Conservation (phyloP, 306 rosid genomes). For the Mimosa bimucronata region DNA sequence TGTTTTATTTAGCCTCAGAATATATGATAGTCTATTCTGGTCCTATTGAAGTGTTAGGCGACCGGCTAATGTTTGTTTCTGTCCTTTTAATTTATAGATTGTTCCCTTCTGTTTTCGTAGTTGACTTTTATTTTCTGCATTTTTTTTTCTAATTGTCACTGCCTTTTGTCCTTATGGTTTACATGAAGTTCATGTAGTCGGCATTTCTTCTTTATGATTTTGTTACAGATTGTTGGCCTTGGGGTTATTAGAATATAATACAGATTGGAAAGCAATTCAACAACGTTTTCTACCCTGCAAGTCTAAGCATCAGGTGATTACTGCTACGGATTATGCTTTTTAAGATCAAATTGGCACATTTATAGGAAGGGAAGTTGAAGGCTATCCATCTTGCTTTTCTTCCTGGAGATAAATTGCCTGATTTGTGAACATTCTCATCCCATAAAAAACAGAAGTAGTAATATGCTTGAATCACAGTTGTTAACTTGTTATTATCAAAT, state of each 20-base stretch:
- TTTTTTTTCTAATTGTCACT: not conserved
- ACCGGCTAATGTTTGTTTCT: not conserved
- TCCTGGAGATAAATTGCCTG: slow-evolving; percentile 11
- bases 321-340: slow-evolving; percentile 21
- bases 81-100: not conserved
- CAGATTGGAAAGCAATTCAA: slow-evolving; percentile 95
- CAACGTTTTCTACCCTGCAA: slow-evolving; percentile 95
- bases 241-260: slow-evolving; percentile 89
- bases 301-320: slow-evolving; percentile 80
- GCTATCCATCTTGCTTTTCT: slow-evolving; percentile 24
- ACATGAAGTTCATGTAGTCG: slow-evolving; percentile 23
- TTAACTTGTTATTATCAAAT: not conserved
- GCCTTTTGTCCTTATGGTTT: slow-evolving; percentile 20
- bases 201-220: slow-evolving; percentile 32
- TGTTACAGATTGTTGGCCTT: slow-evolving; percentile 77
- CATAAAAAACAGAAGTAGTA: not conserved
- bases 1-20: not conserved
- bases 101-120: not conserved
- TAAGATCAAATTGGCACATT: not conserved
- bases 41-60: not conserved
- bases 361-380: slow-evolving; percentile 7
- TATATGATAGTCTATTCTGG: slow-evolving; percentile 29
- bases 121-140: slow-evolving; percentile 22
- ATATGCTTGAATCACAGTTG: slow-evolving; percentile 3
- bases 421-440: slow-evolving; percentile 17